Evolutionary conservation across 805 yeast species (phyloP), one percentile per base, ranked within the genome.

Genomic region (Ascoidea tarda): DNA sequence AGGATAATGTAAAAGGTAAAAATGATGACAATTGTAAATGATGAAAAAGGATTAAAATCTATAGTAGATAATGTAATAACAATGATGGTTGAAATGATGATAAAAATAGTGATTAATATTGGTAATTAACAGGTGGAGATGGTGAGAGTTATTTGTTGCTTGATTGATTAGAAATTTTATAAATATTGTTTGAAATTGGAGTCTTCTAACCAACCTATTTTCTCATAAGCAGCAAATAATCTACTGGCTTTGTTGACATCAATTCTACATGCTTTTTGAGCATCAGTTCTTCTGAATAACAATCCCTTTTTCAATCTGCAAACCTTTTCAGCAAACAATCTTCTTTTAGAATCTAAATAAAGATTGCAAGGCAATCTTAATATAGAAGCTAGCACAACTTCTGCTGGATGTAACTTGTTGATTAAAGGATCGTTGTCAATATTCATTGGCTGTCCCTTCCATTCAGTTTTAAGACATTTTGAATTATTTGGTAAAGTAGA

Each of bases 401-500:
- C 99, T 5, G 96, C 96, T 0, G 97, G 97, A 67, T 91, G 97
- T 58, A 93, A 74, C 60, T 82, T 76, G 49, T 69, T 69, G 50
- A 76, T 67, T 59, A 87, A 75, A 21, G 96, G 95, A 67, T 93
- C 98, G 38, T 67, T 61, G 16, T 83, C 73, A 53, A 91, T 75
- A 66, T 87, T 95, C 96, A 91, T 89, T 45, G 97, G 95, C 60
- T 89, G 95, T 8, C 98, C 99, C 70, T 90, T 91, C 99, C 99
- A 91, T 66, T 91, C 98, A 44, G 95, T 86, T 63, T 84, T 84
- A 59, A 90, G 73, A 58, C 87, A 81, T 69, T 84, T 81, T 53
- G 76, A 70, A 61, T 80, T 82, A 57, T 72, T 78, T 5, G 96
- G 95, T 56, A 90, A 71, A 1, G 84, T 73, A 1, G 72, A 61